A percentile compares a stretch with the other conserved stretches of the same genome.
These are phyloP conservation scores for Nakataea oryzae DNA, from an alignment of 2,329 filamentous ascomycete species.

Conservation along the genomic window DNA sequence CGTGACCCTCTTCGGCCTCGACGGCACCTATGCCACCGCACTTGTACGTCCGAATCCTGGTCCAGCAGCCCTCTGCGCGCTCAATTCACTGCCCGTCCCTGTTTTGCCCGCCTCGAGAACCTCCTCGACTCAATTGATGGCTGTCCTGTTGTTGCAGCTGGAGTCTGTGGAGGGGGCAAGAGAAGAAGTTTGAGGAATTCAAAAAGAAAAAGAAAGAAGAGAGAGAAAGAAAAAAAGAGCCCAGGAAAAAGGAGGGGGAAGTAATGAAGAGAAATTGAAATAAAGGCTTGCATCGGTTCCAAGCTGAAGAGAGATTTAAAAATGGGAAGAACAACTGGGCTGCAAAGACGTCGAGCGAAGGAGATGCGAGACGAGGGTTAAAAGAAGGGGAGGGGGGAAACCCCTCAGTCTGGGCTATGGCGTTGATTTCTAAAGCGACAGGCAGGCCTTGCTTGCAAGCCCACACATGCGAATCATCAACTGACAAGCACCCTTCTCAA, in stretches of 20 bases:
- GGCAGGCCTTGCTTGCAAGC: background rate
- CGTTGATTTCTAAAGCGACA: background rate
- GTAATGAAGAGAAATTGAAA: background rate
- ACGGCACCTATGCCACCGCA: conserved; percentile 97
- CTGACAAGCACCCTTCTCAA: background rate
- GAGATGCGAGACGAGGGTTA: background rate
- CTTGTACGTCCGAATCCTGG: conserved; percentile 58
- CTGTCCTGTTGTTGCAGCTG: too few species aligned
- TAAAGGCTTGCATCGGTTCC: background rate
- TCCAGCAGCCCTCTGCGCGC: background rate
- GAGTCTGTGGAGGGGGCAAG: background rate
- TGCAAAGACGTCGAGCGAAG: too few species aligned
- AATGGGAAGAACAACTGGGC: background rate
- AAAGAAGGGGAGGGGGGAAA: background rate
- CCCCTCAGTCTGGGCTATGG: background rate
- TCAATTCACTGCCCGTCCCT: background rate
- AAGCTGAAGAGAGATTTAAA: too few species aligned
- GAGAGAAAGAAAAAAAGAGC: background rate
- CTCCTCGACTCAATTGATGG: background rate
- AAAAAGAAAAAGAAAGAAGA: background rate
- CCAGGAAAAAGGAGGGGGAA: background rate
- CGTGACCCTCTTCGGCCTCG: conserved; percentile 84
- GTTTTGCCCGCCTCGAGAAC: background rate
- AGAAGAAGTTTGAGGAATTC: background rate
- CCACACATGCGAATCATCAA: background rate